phyloP scores from a whole-genome alignment of 148 eudicot species.

The Vaccinium corymbosum region DNA sequence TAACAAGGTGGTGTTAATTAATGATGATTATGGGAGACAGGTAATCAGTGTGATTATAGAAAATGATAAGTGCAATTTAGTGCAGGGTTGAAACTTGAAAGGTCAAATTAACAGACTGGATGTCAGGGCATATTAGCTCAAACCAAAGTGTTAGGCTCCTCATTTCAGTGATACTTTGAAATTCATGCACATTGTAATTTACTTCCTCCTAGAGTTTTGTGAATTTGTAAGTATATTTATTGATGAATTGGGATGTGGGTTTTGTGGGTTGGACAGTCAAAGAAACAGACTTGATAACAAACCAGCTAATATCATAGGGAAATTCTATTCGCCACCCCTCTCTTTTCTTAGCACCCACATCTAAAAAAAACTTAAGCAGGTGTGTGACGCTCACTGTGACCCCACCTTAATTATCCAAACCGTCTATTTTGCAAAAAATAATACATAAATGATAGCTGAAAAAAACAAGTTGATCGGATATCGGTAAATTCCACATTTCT shows the following conservation, averaged over 20 bases:
- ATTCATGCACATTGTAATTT: background rate
- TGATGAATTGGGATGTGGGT: slow-evolving; percentile 15
- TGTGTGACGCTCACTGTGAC: no score
- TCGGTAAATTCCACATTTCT: no score
- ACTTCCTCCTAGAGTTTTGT: slow-evolving; percentile 14
- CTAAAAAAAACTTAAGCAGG: no score
- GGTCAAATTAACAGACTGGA: slow-evolving; percentile 32
- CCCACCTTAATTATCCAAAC: no score
- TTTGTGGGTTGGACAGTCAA: slow-evolving; percentile 15
- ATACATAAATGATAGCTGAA: no score
- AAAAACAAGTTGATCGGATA: no score
- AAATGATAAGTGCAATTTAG: slow-evolving; percentile 15
- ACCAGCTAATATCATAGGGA: background rate
- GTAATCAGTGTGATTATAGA: slow-evolving; percentile 17
- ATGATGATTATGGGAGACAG: slow-evolving; percentile 22
- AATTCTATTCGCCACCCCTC: no score
- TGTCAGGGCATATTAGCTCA: background rate
- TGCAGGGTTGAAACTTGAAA: slow-evolving; percentile 6
- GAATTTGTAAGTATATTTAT: background rate
- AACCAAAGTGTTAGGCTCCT: background rate
- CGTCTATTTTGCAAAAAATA: no score
- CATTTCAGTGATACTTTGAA: slow-evolving; percentile 10
- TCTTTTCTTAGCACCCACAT: no score
- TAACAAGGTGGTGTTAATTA: slow-evolving; percentile 9
- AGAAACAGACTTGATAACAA: slow-evolving; percentile 24